Evolutionary conservation across 2,329 filamentous ascomycete species (phyloP), one percentile per base, ranked within the genome.

Genomic region (Botrytis deweyae): DNA sequence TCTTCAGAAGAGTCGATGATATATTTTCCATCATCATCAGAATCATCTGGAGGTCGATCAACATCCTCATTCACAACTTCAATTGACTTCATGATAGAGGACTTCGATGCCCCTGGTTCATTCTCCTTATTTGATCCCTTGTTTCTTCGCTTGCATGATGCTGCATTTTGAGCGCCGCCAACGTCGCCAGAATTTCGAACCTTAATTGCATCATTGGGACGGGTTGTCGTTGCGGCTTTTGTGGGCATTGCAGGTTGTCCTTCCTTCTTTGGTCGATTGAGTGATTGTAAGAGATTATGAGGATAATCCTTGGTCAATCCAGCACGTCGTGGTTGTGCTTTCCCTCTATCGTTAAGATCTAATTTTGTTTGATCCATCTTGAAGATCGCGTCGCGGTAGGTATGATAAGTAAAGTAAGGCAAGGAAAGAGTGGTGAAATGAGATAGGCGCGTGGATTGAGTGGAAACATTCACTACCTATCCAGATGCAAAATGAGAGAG

Each of bases 261-360:
- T 72, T 61, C 49, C 42, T 36, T 33, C 14, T 22, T 49, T 49
- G 71, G 64, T 4, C 64, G 71, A 46, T 69, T 69, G 59, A 64
- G 22, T 33, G 36, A 64, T 71, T 70, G 58, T 4, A 73, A 64
- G 14, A 73, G 72, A 10, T 29, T 63, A 25, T 58, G 66, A 14
- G 12, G 42, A 40, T 74, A 66, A 33, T 40, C 20, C 25, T n/a
- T 74, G 22, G 29, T 72, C 22, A 74, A 20, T 14, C 72, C 72
- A 62, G 49, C 44, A 61, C 72, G 68, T 52, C 72, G 61, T n/a
- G 12, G 14, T 62, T 46, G 36, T 29, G 6, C 20, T 62, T 74
- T 74, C n/a, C 46, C 67, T 52, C 59, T 72, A 29, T 74, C 72
- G 46, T 74, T 33, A 44, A 74, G 72, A 40, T 66, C 55, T 29